Conservation (phyloP, 2,329 filamentous ascomycete species). For the Clonostachys byssicola region DNA sequence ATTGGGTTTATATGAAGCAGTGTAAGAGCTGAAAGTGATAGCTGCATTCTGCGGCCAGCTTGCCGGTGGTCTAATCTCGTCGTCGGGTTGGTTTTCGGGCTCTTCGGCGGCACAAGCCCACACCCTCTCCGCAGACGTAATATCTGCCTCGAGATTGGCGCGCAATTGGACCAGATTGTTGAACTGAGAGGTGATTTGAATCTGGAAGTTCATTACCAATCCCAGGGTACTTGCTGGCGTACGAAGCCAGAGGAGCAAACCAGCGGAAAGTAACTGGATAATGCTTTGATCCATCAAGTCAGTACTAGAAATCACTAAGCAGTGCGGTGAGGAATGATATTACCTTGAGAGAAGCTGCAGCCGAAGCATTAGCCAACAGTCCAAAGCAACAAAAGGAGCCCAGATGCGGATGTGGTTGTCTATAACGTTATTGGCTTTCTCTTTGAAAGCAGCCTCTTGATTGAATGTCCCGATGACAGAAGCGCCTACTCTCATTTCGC, state of each 20-base stretch:
- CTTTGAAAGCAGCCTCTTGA: constrained; percentile 87
- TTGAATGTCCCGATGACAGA: constrained; percentile 96
- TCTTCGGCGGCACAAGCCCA: constrained; percentile 97
- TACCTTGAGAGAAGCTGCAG: constrained; percentile 84
- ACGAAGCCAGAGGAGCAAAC: no score
- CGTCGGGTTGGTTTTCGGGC: constrained; percentile 64
- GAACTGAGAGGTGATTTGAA: no score
- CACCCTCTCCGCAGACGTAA: constrained; percentile 97
- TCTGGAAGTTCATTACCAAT: no score
- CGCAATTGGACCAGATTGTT: no score
- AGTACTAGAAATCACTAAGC: no score
- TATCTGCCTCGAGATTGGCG: constrained; percentile 57
- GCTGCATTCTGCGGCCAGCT: constrained; percentile 84
- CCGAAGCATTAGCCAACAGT: constrained; percentile 95
- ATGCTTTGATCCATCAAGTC: no score
- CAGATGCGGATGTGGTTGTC: constrained; percentile 91
- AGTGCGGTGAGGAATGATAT: constrained; percentile 71
- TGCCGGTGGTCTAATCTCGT: constrained; percentile 69
- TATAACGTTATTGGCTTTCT: constrained; percentile 83
- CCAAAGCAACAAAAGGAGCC: constrained; percentile 93
- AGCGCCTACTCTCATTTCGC: constrained; percentile 89
- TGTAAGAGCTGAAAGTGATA: constrained; percentile 85
- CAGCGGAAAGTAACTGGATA: no score
- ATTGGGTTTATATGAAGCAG: constrained; percentile 82
- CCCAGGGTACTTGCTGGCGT: no score